These are phyloP conservation scores for Phytophthora multivora DNA, from an alignment of 352 stramenopile species.

Conservation along the genomic window DNA sequence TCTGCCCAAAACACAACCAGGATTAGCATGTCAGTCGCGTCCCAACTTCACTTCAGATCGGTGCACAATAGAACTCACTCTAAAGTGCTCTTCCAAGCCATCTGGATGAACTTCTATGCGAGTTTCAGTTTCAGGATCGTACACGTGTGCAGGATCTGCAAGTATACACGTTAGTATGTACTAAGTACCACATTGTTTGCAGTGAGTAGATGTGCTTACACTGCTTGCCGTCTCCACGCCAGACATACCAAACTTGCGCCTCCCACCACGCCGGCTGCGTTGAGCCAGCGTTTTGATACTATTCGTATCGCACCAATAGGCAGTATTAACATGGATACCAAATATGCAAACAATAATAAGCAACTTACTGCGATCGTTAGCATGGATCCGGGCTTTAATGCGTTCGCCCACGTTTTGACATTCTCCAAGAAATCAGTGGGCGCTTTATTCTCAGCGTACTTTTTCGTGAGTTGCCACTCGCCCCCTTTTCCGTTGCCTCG, in stretches of 20 bases:
- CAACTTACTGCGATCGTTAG: conserved; percentile 66
- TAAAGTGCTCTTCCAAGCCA: conserved; percentile 62
- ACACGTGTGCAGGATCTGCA: conserved; percentile 56
- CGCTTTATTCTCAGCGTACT: conserved; percentile 52
- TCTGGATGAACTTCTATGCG: conserved; percentile 48
- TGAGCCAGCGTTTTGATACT: conserved; percentile 79
- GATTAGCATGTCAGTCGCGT: conserved; percentile 6
- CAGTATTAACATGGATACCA: conserved; percentile 15
- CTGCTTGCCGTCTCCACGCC: conserved; percentile 64
- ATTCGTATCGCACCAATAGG: conserved; percentile 5
- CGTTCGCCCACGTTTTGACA: conserved; percentile 66
- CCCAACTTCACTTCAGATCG: conserved; percentile 2
- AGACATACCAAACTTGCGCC: conserved; percentile 85
- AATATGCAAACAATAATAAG: neutral
- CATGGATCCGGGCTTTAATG: conserved; percentile 58
- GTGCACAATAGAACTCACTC: conserved; percentile 30
- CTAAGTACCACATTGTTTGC: neutral
- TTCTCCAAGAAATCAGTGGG: conserved; percentile 52
- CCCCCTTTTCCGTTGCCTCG: conserved; percentile 76
- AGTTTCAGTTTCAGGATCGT: conserved; percentile 48
- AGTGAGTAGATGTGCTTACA: conserved; percentile 34
- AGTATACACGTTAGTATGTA: neutral
- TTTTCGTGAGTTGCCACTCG: conserved; percentile 67
- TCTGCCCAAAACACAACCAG: conserved; percentile 31
- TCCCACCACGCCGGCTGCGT: conserved; percentile 78